A percentile compares a stretch with the other conserved stretches of the same genome.
These are phyloP conservation scores for Aspergillus sp. DNA, from an alignment of 2,329 filamentous ascomycete species.

Conservation along the genomic window DNA sequence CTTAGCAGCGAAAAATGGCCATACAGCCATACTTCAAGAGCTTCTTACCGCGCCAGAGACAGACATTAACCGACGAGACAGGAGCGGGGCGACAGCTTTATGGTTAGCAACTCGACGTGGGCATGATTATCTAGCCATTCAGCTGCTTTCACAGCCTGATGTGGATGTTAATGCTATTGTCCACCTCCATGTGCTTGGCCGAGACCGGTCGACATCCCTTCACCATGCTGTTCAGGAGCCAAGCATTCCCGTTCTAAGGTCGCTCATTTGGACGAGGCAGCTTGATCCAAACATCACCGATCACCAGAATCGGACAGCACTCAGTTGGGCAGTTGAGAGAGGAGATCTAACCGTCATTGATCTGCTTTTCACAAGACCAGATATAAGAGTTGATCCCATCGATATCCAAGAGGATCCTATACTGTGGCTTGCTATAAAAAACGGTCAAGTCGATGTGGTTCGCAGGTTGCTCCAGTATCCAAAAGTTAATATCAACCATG, in stretches of 20 bases:
- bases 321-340: not conserved
- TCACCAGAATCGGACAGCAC: not conserved
- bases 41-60: not conserved
- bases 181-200: not conserved
- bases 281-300: not conserved
- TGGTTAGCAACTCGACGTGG: not conserved
- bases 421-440: not conserved
- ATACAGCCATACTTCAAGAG: not conserved
- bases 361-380: not conserved
- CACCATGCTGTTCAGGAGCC: not conserved
- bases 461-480: not conserved
- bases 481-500: not conserved
- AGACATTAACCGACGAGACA: not conserved
- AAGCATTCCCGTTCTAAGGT: not conserved
- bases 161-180: not conserved
- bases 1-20: not conserved
- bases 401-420: not conserved
- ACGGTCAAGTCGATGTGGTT: not conserved
- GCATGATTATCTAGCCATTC: not conserved
- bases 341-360: not conserved
- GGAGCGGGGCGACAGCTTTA: not conserved
- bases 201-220: not conserved
- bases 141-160: not conserved
- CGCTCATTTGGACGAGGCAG: not conserved
- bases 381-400: not conserved